phyloP scores from a whole-genome alignment of 2,329 filamentous ascomycete species.

The Massarina eburnea region DNA sequence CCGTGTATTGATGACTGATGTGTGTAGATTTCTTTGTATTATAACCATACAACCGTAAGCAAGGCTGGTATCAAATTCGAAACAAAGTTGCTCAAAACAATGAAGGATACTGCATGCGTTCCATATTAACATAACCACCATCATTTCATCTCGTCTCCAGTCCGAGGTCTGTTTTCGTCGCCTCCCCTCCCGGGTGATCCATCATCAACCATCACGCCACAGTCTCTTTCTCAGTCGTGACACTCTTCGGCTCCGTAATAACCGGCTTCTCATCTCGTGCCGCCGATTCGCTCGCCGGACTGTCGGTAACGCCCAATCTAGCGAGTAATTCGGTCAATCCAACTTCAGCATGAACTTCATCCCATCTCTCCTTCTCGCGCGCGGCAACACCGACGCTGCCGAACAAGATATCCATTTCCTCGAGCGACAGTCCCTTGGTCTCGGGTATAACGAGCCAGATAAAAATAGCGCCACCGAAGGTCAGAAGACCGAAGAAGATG shows the following conservation, averaged over 20 bases:
- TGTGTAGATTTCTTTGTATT: slow-evolving; percentile 3
- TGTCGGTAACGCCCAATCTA: slow-evolving; percentile 16
- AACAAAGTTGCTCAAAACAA: slow-evolving; percentile 7
- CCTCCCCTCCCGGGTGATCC: not conserved
- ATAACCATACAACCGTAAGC: not conserved
- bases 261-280: slow-evolving; percentile 19
- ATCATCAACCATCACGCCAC: not conserved
- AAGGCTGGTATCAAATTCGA: slow-evolving; percentile 6
- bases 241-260: slow-evolving; percentile 6
- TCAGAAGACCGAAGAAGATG: slow-evolving; percentile 68
- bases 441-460: slow-evolving; percentile 55
- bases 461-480: slow-evolving; percentile 60
- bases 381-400: slow-evolving; percentile 66
- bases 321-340: slow-evolving; percentile 53
- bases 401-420: slow-evolving; percentile 67
- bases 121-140: not conserved
- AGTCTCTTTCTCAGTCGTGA: slow-evolving; percentile 1
- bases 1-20: not conserved
- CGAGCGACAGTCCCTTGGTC: slow-evolving; percentile 55
- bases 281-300: slow-evolving; percentile 4
- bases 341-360: slow-evolving; percentile 71
- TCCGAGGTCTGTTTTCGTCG: not conserved
- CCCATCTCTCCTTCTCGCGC: slow-evolving; percentile 70
- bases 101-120: not conserved
- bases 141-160: not conserved